Conservation (phyloP, 164 flowering plant species). For the Macadamia tetraphylla region DNA sequence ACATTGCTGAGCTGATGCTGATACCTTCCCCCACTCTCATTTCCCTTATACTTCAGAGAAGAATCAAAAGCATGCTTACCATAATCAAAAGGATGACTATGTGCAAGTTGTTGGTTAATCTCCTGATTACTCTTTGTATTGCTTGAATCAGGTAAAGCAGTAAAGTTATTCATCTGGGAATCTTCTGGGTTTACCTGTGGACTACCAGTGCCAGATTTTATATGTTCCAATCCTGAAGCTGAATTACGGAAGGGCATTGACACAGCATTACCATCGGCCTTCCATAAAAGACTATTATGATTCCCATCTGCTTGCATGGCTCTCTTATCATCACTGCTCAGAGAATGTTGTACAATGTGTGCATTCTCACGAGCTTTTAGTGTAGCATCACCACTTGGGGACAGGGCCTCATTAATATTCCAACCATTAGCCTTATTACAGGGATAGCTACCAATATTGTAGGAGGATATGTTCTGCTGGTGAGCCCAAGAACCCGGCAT, state of each 20-base stretch:
- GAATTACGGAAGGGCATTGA: constrained; percentile 17
- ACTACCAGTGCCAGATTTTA: constrained; percentile 15
- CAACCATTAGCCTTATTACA: constrained; percentile 18
- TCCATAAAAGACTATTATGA: constrained; percentile 25
- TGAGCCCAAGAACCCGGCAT: constrained; percentile 25
- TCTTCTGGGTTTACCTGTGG: constrained; percentile 21
- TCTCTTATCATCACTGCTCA: constrained; percentile 21
- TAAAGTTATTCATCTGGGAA: constrained; percentile 16
- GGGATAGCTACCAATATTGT: constrained; percentile 17
- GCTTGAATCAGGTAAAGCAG: constrained; percentile 16
- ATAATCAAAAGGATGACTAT: constrained; percentile 24
- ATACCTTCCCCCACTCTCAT: constrained; percentile 18
- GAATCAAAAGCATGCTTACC: constrained; percentile 21
- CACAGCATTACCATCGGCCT: constrained; percentile 14
- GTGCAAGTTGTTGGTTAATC: constrained; percentile 22
- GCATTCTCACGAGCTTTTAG: constrained; percentile 8
- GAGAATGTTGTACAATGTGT: constrained; percentile 13
- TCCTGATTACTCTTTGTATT: constrained; percentile 16
- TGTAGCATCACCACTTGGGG: constrained; percentile 15
- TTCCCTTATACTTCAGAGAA: constrained; percentile 20
- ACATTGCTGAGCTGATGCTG: constrained; percentile 20
- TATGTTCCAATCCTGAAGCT: constrained; percentile 23
- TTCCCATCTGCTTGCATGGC: constrained; percentile 17
- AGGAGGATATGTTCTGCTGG: constrained; percentile 20
- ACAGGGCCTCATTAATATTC: constrained; percentile 18